A percentile compares a stretch with the other conserved stretches of the same genome.
Conservation (phyloP, 306 rosid species). For the Rubus parviflorus region DNA sequence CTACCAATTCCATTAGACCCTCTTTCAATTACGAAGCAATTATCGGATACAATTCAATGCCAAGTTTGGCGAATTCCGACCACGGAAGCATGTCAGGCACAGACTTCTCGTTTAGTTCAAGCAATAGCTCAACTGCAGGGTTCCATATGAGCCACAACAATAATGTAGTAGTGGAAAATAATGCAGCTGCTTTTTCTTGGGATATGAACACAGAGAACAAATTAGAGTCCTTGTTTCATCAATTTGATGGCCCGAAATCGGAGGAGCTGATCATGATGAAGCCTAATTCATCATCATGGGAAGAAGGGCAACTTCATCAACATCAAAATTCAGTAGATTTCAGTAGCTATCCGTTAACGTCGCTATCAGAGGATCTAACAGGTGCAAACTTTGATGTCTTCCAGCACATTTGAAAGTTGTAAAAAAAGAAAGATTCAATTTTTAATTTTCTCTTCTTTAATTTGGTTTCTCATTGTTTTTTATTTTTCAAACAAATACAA, state of each 20-base stretch:
- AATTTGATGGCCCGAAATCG: slow-evolving; percentile 51
- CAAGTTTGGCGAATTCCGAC: slow-evolving; percentile 73
- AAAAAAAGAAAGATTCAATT: slow-evolving; percentile 24
- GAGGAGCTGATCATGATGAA: slow-evolving; percentile 51
- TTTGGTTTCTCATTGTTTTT: slow-evolving; percentile 22
- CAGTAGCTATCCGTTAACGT: slow-evolving; percentile 74
- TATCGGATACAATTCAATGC: slow-evolving; percentile 62
- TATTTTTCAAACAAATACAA: slow-evolving; percentile 36
- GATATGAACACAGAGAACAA: slow-evolving; percentile 51
- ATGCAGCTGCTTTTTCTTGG: slow-evolving; percentile 52
- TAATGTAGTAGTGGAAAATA: slow-evolving; percentile 45
- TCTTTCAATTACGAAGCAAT: slow-evolving; percentile 11
- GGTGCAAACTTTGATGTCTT: slow-evolving; percentile 75
- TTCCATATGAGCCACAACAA: slow-evolving; percentile 39
- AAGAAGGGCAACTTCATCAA: slow-evolving; percentile 33
- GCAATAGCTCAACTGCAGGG: slow-evolving; percentile 77
- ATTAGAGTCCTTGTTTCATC: slow-evolving; percentile 59
- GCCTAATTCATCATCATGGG: slow-evolving; percentile 55
- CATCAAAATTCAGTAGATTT: slow-evolving; percentile 64
- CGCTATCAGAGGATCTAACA: slow-evolving; percentile 75
- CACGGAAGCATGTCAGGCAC: slow-evolving; percentile 54
- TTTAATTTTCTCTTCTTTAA: not conserved
- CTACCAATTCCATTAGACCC: slow-evolving; percentile 18
- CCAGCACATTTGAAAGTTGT: slow-evolving; percentile 66
- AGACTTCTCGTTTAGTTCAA: slow-evolving; percentile 55